A percentile compares a stretch with the other conserved stretches of the same genome.
phyloP scores from a whole-genome alignment of 352 stramenopile species.

The Thraustochytrium aureum region DNA sequence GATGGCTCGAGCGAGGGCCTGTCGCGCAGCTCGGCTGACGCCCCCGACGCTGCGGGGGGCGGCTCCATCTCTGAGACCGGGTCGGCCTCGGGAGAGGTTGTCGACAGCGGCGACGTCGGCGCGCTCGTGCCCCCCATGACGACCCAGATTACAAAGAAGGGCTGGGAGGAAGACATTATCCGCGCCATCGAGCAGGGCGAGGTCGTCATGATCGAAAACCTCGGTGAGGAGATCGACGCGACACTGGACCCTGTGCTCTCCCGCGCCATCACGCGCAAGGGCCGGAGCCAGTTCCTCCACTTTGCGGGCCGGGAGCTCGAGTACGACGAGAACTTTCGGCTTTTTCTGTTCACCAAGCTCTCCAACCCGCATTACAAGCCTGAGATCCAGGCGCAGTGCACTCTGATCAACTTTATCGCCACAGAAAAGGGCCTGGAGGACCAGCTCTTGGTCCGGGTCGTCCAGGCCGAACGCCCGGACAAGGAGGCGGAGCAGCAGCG shows the following conservation, averaged over 20 bases:
- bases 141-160: slow-evolving; percentile 90
- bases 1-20: neutral
- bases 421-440: slow-evolving; percentile 94
- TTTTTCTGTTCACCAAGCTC: slow-evolving; percentile 96
- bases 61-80: neutral
- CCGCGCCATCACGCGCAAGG: slow-evolving; percentile 94
- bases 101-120: slow-evolving; percentile 62
- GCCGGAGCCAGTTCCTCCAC: slow-evolving; percentile 88
- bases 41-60: neutral
- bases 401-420: slow-evolving; percentile 98
- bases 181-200: slow-evolving; percentile 79
- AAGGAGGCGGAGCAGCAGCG: slow-evolving; percentile 90
- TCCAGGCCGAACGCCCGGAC: slow-evolving; percentile 91
- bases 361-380: slow-evolving; percentile 97
- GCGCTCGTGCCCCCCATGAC: slow-evolving; percentile 75
- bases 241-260: slow-evolving; percentile 94
- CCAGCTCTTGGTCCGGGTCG: slow-evolving; percentile 92
- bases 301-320: slow-evolving; percentile 93
- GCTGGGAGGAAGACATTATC: slow-evolving; percentile 93
- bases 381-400: slow-evolving; percentile 93
- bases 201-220: slow-evolving; percentile 97
- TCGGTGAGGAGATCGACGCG: slow-evolving; percentile 94
- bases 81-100: neutral
- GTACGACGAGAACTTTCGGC: slow-evolving; percentile 93
- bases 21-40: neutral